Base-by-base conservation (phyloP, 1,284 basidiomycete species). In the Veloboletus limbatus region DNA sequence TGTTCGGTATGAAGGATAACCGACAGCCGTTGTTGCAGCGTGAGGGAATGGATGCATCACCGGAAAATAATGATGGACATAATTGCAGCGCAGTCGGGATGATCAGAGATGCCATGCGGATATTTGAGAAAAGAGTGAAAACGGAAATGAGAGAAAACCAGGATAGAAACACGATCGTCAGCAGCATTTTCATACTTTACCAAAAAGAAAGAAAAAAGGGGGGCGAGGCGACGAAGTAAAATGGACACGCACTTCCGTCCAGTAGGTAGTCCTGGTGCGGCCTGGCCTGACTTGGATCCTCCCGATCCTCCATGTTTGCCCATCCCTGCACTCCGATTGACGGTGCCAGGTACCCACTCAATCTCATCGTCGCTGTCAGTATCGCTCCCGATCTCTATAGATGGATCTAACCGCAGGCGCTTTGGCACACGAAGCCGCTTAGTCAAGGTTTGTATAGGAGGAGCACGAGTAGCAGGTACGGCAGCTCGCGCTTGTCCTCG, bases 291-390 rank as follows among this genome's bases (percentile, higher is more conserved):
- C 22, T 46, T 54, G n/a, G n/a, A n/a, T 22, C 56, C 44, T 14
- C 40, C 51, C 28, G 26, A 11, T n/a, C 56, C 53, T 38, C 47
- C 40, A 8, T 7, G 14, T 6, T 35, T 46, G 7, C 48, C 40
- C 6, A 37, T 27, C 26, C 48, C 45, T 4, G 31, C 31, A 20
- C 26, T 44, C 17, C 30, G 36, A 17, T 43, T 32, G 4, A 24
- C 8, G 3, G 31, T 13, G 13, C 54, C 52, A 50, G 55, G 49
- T 14, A 45, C 40, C 53, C 49, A 60, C 24, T 65, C 61, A 14
- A 58, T 36, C 2, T 64, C 62, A 1, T 64, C 62, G 2, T 68
- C 62, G 0, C 63, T 67, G 1, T 66, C 61, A 14, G 59, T 56
- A 5, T 68, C 63, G 22, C 61, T 66, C 16, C 24, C 27, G 13